Evolutionary conservation across 306 rosid species (phyloP).

Genomic region (Gillenia trifoliata): DNA sequence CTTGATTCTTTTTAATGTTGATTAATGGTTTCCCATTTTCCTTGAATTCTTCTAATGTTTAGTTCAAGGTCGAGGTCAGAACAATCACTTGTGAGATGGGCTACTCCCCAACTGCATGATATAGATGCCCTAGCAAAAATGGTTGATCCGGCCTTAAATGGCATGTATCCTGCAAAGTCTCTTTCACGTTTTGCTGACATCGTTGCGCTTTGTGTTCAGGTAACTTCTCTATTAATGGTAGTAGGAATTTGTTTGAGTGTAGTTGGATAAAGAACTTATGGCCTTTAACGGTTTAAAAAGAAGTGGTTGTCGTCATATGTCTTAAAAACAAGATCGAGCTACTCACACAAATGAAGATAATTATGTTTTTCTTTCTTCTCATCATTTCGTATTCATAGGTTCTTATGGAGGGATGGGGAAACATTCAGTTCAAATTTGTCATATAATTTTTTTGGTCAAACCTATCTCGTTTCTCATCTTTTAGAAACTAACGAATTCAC

Average conservation of each 20-base stretch:
- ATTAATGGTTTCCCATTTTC: conserved; percentile 10
- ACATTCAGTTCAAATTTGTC: not conserved
- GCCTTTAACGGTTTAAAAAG: not conserved
- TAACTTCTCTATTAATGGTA: conserved; percentile 17
- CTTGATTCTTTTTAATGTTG: not conserved
- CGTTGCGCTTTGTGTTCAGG: conserved; percentile 97
- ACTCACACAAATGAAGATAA: not conserved
- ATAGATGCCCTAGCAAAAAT: conserved; percentile 92
- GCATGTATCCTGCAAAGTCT: conserved; percentile 98
- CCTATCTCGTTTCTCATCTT: not conserved
- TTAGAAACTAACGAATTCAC: not conserved
- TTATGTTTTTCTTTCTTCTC: not conserved
- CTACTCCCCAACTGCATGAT: conserved; percentile 96
- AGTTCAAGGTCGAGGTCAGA: conserved; percentile 88
- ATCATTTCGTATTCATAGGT: not conserved
- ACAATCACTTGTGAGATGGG: conserved; percentile 98
- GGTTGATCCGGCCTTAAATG: conserved; percentile 89
- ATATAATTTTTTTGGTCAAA: too few relatives aligned
- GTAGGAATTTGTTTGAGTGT: not conserved
- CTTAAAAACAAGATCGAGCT: not conserved
- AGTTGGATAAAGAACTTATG: not conserved
- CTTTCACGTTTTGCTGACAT: conserved; percentile 92
- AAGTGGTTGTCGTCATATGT: not conserved
- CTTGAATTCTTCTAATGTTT: conserved; percentile 12
- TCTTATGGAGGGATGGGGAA: not conserved